These are phyloP conservation scores for Botrytis tulipae DNA, from an alignment of 2,329 filamentous ascomycete genomes.

Conservation along the genomic window DNA sequence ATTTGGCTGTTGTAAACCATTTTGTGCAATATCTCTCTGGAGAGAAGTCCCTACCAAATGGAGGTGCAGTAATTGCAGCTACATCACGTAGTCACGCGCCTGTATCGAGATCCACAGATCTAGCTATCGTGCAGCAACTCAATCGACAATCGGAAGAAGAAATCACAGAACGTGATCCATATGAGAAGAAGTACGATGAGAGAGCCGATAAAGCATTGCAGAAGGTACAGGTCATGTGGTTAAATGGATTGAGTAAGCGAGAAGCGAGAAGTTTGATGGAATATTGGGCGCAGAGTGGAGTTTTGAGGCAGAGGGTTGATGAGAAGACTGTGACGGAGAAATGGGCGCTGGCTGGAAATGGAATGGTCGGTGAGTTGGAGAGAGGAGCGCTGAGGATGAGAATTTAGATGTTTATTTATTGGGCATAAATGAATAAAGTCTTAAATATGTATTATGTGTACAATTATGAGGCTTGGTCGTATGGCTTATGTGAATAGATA, in stretches of 20 bases:
- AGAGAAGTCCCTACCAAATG: constrained; percentile 59
- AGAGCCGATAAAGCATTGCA: constrained; percentile 54
- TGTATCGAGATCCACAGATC: constrained; percentile 62
- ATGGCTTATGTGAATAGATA: not conserved
- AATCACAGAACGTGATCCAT: constrained; percentile 51
- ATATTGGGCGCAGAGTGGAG: constrained; percentile 86
- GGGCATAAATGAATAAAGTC: not conserved
- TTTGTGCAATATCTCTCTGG: constrained; percentile 73
- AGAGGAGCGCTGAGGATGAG: constrained; percentile 52
- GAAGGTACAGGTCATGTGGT: constrained; percentile 51
- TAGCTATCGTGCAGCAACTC: constrained; percentile 59
- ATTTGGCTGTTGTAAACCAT: constrained; percentile 71
- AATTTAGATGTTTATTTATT: constrained; percentile 27
- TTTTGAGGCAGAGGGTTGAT: constrained; percentile 69
- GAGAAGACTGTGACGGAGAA: constrained; percentile 73
- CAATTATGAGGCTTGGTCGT: not conserved
- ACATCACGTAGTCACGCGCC: constrained; percentile 71
- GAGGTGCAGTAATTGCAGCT: constrained; percentile 74
- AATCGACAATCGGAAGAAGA: constrained; percentile 43
- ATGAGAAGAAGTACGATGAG: constrained; percentile 55
- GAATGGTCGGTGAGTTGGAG: constrained; percentile 84
- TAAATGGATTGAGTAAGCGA: constrained; percentile 66
- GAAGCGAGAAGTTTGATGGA: constrained; percentile 83
- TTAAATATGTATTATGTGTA: not conserved
- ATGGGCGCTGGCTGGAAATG: constrained; percentile 79